Evolutionary conservation across 116 monocot species (phyloP).

Genomic region (Trichopus zeylanicus): DNA sequence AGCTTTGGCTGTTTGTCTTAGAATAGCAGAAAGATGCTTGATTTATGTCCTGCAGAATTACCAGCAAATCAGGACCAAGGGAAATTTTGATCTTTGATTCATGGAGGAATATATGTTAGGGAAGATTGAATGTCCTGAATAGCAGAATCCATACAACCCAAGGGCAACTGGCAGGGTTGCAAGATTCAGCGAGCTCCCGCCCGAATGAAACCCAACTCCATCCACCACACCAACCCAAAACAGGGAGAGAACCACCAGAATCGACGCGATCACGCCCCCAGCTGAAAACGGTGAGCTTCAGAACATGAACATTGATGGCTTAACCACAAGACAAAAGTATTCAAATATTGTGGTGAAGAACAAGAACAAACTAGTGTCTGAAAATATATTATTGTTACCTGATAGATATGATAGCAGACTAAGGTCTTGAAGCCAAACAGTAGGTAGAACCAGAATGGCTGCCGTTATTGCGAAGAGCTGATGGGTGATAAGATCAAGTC

Average conservation of each 20-base stretch:
- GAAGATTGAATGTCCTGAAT: conserved; percentile 61
- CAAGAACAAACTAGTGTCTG: too few relatives aligned
- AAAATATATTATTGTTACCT: conserved; percentile 38
- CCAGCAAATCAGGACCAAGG: conserved; percentile 32
- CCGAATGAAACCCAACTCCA: conserved; percentile 43
- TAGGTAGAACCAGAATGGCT: conserved; percentile 49
- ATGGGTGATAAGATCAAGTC: conserved; percentile 24
- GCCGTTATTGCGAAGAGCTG: conserved; percentile 38
- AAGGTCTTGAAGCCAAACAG: conserved; percentile 53
- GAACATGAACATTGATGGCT: conserved; percentile 2
- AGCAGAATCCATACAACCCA: conserved; percentile 64
- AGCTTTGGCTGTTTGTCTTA: too few relatives aligned
- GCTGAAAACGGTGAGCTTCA: conserved; percentile 29
- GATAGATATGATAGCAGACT: conserved; percentile 56
- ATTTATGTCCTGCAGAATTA: too few relatives aligned
- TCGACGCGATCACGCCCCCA: conserved; percentile 48
- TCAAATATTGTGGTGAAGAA: too few relatives aligned
- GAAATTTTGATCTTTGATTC: conserved; percentile 30
- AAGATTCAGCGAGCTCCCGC: conserved; percentile 32
- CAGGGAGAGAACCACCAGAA: conserved; percentile 40
- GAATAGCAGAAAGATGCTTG: not conserved
- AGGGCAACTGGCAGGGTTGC: conserved; percentile 47
- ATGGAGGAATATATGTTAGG: conserved; percentile 75
- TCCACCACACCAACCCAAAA: conserved; percentile 50
- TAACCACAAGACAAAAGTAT: not conserved